phyloP scores from a whole-genome alignment of 352 stramenopile genomes.

The Phytophthora pistaciae region DNA sequence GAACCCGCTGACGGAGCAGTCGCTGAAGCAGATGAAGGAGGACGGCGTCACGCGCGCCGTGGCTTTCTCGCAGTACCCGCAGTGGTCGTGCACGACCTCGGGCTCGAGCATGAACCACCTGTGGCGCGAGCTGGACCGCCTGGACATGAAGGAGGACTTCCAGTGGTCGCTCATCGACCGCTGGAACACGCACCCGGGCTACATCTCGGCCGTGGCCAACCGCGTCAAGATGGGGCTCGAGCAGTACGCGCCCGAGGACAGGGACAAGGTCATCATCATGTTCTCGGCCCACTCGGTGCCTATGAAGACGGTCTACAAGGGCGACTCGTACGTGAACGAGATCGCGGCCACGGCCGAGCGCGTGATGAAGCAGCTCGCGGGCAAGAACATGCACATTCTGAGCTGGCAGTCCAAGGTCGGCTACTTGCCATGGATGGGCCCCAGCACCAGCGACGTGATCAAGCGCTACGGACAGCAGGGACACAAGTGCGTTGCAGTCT shows the following conservation, averaged over 20 bases:
- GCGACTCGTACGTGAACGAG: constrained; percentile 90
- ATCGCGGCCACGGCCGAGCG: constrained; percentile 78
- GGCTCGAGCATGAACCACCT: constrained; percentile 96
- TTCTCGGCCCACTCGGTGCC: constrained; percentile 92
- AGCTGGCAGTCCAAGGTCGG: constrained; percentile 99
- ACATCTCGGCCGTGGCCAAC: constrained; percentile 93
- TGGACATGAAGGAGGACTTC: constrained; percentile 91
- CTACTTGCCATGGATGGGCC: constrained; percentile 98
- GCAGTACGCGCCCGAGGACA: constrained; percentile 90
- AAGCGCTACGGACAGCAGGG: constrained; percentile 92
- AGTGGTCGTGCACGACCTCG: constrained; percentile 98
- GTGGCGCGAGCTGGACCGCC: constrained; percentile 82
- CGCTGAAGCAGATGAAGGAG: constrained; percentile 95
- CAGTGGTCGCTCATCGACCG: constrained; percentile 88
- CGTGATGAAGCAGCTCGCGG: constrained; percentile 75
- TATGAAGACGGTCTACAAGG: constrained; percentile 92
- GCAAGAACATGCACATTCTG: constrained; percentile 88
- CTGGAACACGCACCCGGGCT: constrained; percentile 97
- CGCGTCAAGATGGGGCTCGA: constrained; percentile 94
- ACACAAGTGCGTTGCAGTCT: constrained; percentile 79
- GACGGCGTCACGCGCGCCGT: constrained; percentile 97
- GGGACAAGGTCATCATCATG: constrained; percentile 92
- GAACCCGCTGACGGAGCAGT: constrained; percentile 97
- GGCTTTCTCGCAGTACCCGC: constrained; percentile 97
- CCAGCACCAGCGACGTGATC: constrained; percentile 97